phyloP scores from a whole-genome alignment of 164 flowering plant species.

The Nymphaea thermarum region DNA sequence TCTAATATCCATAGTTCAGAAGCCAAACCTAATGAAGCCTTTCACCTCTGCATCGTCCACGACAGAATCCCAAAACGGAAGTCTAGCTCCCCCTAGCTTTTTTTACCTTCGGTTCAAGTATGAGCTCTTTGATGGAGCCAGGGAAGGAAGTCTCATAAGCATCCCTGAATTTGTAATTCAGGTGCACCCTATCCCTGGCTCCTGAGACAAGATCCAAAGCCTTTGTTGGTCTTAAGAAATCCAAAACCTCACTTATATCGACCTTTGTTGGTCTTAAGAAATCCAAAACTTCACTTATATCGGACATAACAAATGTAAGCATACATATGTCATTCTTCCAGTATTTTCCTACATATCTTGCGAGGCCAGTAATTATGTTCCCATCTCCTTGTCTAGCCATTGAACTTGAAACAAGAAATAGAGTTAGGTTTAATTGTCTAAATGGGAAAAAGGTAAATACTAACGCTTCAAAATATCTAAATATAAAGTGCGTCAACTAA shows the following conservation, averaged over 20 bases:
- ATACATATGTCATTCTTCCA: too few relatives aligned
- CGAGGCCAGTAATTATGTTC: too few relatives aligned
- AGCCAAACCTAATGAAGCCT: conserved; percentile 43
- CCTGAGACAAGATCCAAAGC: conserved; percentile 89
- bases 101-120: conserved; percentile 48
- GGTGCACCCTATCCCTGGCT: conserved; percentile 73
- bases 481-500: too few relatives aligned
- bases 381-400: too few relatives aligned
- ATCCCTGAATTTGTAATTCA: conserved; percentile 69
- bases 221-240: conserved; percentile 82
- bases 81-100: conserved; percentile 35
- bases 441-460: too few relatives aligned
- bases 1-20: too few relatives aligned
- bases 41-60: conserved; percentile 59
- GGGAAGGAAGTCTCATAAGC: conserved; percentile 64
- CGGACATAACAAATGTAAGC: too few relatives aligned
- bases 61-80: conserved; percentile 75
- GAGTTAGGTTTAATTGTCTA: too few relatives aligned
- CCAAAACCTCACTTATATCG: conserved; percentile 53
- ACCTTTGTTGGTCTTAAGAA: conserved; percentile 60
- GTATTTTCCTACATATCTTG: too few relatives aligned
- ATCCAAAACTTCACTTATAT: conserved; percentile 17
- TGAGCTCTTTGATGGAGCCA: conserved; percentile 51
- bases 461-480: too few relatives aligned
- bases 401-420: too few relatives aligned